Base-by-base conservation (phyloP, 176 grass and related monocot species). In the Musa itinerans region DNA sequence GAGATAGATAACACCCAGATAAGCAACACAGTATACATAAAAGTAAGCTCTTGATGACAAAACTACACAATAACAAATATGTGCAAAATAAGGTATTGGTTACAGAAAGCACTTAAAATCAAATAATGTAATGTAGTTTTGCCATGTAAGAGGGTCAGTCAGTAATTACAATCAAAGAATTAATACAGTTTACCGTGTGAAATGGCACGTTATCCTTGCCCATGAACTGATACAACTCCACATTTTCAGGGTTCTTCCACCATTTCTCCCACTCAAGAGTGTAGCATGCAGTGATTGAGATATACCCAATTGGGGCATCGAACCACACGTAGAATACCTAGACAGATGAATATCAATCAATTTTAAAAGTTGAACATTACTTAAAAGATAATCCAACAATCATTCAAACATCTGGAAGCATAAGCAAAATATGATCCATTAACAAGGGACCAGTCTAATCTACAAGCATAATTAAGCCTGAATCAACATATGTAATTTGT, bases 131-230 rank as follows among this genome's bases (percentile, higher is more conserved):
- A 14, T 5, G 15, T 14, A 75, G 27, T 69, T 4, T 14, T 69
- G 27, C 29, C 29, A 69, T 69, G 48, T 17, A 50, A 69, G 54
- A 29, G 29, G 27, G 29, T 29, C 29, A 29, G 29, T 29, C 29
- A 29, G 29, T 29, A 29, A 29, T 29, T 29, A 29, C 29, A 29
- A 29, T 29, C 29, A 19, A 17, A 16, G 16, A 73, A 74, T 55
- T 78, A 83, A 61, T 49, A 29, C 26, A 73, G 68, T 81, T 74
- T 91, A 99, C 90, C 65, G 88, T 99, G 81, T 99, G 95, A 99
- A 99, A 99, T 78, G 95, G 95, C 53, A 99, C 95, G 82, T 99
- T 99, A 91, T 99, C 95, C 87, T 99, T 99, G 76, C 95, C 95
- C 95, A 99, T 99, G 77, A 99, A 99, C 78, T 99, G 95, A 83